Base-by-base conservation (phyloP, 2,329 filamentous ascomycete genomes). In the Fusarium burgessii region DNA sequence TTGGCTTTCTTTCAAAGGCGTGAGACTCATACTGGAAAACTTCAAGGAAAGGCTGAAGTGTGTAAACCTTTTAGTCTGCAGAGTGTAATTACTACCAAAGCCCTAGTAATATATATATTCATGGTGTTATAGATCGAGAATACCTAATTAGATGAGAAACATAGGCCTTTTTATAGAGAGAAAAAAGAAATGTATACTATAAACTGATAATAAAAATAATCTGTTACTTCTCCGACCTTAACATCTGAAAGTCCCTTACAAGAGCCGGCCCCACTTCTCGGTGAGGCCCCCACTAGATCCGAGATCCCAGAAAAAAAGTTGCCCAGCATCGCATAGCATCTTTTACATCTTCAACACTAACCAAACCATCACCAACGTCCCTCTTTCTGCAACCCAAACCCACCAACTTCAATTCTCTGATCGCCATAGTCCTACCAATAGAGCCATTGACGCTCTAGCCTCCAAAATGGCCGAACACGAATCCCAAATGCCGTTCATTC, bases 401-500 rank as follows among this genome's bases (percentile, higher is more conserved):
- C 14, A 25, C 5, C 4, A n/a, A 23, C 33, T 13, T 9, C 27
- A n/a, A 23, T 3, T 29, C 27, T 7, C 23, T 7, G 32, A 41
- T 45, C 56, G 29, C 13, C 4, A 38, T 9, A 20, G 23, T 0
- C 5, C 2, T 0, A 2, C 0, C 0, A 6, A 4, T 38, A 45
- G 72, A 68, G 68, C 62, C 43, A 61, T 62, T 54, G 71, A 63
- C n/a, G 65, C 71, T 70, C 63, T 54, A 38, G 15, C 11, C 15
- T 47, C 2, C 47, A 66, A 43, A 63, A 78, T 77, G 75, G 75
- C 73, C 43, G 43, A 64, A 23, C 61, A 80, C 47, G 84, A 85
- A 75, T 80, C 82, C 62, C 84, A 83, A 66, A 88, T 89, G 85
- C 92, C 93, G 9, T 97, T 97, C 74, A 91, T 97, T 70, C 92